A percentile compares a stretch with the other conserved stretches of the same genome.
Evolutionary conservation across 306 rosid genomes (phyloP).

Genomic region (Cicer arietinum): DNA sequence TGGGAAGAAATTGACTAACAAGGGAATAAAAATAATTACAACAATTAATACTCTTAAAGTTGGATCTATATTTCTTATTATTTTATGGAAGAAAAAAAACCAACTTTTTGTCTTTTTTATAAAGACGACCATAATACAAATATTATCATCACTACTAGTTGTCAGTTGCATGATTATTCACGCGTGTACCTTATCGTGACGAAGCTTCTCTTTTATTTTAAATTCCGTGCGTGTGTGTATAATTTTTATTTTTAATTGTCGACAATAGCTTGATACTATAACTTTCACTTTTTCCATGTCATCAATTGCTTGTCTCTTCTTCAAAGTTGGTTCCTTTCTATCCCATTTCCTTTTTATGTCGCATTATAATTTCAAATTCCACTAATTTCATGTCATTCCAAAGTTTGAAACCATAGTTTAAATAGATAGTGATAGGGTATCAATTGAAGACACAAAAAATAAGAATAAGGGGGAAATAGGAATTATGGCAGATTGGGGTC

Average conservation of each 20-base stretch:
- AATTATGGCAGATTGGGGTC: slow-evolving; percentile 92
- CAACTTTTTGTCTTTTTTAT: too few relatives aligned
- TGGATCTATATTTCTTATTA: too few relatives aligned
- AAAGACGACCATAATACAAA: too few relatives aligned
- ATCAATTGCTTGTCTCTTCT: slow-evolving; percentile 58
- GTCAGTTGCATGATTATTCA: neutral
- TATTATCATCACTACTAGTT: neutral
- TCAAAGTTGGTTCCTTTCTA: slow-evolving; percentile 45
- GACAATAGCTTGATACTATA: slow-evolving; percentile 52
- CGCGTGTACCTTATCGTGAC: neutral
- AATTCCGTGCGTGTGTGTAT: slow-evolving; percentile 37
- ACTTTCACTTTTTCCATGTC: slow-evolving; percentile 59
- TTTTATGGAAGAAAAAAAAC: too few relatives aligned
- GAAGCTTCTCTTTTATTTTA: slow-evolving; percentile 37
- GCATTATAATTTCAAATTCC: slow-evolving; percentile 32
- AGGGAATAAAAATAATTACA: too few relatives aligned
- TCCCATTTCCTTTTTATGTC: slow-evolving; percentile 38
- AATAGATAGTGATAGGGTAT: slow-evolving; percentile 23
- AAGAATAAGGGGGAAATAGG: neutral
- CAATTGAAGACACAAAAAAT: neutral
- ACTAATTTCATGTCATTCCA: slow-evolving; percentile 22
- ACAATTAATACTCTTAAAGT: too few relatives aligned
- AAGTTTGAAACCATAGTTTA: slow-evolving; percentile 9
- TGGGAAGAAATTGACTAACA: too few relatives aligned
- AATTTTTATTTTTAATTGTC: slow-evolving; percentile 22